phyloP scores from a whole-genome alignment of 2,329 filamentous ascomycete species.

The Amesomyces nigricolor region DNA sequence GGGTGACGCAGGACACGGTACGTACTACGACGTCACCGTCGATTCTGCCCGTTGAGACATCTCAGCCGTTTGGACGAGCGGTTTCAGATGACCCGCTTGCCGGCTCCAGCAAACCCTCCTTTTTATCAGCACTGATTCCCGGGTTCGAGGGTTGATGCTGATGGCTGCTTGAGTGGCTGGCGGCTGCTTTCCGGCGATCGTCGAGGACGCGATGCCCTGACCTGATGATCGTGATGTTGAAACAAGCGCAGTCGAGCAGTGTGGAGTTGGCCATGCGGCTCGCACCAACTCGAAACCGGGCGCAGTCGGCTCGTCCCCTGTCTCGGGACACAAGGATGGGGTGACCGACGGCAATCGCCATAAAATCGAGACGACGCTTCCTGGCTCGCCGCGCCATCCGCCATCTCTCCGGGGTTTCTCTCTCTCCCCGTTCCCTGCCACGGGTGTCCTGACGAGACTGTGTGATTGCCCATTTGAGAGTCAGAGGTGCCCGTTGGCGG shows the following conservation, averaged over 20 bases:
- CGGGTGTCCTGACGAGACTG: neutral
- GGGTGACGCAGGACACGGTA: neutral
- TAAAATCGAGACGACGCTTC: conserved; percentile 7
- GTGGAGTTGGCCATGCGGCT: conserved; percentile 11
- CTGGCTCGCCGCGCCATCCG: neutral
- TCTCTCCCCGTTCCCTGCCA: neutral
- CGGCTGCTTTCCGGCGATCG: conserved; percentile 10
- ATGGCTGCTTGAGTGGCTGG: neutral
- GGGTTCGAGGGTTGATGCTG: neutral
- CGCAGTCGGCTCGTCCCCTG: neutral
- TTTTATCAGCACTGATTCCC: neutral
- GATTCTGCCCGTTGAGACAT: neutral
- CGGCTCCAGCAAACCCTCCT: conserved; percentile 1
- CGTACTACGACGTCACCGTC: neutral
- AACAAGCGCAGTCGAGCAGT: conserved; percentile 15
- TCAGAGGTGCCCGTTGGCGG: neutral
- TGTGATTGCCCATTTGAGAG: neutral
- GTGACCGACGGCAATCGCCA: conserved; percentile 6
- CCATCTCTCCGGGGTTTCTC: neutral
- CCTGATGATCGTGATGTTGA: conserved; percentile 17
- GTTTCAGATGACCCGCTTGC: conserved; percentile 3
- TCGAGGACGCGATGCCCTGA: conserved; percentile 6
- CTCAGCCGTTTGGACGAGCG: neutral
- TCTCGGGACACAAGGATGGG: neutral
- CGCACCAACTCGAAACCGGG: conserved; percentile 13